A percentile compares a stretch with the other conserved stretches of the same genome.
Conservation (phyloP, 2,329 filamentous ascomycete species). For the Alternaria conjuncta region DNA sequence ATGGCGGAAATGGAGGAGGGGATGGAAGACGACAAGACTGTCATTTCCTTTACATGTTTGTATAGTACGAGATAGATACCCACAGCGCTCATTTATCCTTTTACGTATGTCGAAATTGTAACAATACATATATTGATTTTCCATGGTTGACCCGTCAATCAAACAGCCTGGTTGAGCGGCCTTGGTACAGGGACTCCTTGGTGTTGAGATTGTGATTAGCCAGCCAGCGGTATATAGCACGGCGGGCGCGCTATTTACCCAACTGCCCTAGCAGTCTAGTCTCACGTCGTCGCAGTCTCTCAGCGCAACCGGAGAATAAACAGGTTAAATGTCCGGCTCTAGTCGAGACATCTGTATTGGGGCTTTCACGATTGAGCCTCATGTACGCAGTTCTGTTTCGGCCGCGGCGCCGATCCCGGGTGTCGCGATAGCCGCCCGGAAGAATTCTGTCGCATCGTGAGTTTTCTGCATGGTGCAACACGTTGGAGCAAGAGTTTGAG, state of each 20-base stretch:
- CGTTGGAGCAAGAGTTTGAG: constrained; percentile 5
- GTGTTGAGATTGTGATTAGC: constrained; percentile 1
- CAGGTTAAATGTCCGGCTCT: constrained; percentile 28
- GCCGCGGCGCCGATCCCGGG: constrained; percentile 33
- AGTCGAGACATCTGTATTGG: constrained; percentile 5
- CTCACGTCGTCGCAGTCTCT: constrained; percentile 8
- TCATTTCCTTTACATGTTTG: constrained; percentile 6
- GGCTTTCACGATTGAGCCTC: constrained; percentile 22
- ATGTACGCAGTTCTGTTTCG: constrained; percentile 25
- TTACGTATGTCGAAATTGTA: neutral
- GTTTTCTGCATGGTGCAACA: neutral
- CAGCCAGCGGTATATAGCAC: neutral
- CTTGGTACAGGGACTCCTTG: constrained; percentile 2
- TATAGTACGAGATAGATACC: constrained; percentile 18
- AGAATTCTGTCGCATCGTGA: constrained; percentile 22
- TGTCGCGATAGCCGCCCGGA: constrained; percentile 28
- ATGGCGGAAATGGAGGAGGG: neutral
- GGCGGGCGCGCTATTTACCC: constrained; percentile 6
- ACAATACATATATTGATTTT: neutral
- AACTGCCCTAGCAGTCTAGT: constrained; percentile 10
- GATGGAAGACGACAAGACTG: constrained; percentile 3
- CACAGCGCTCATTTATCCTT: constrained; percentile 9
- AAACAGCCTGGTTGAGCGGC: neutral
- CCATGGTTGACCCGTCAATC: neutral
- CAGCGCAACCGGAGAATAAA: constrained; percentile 18